phyloP scores from a whole-genome alignment of 1,139 yeast species.

The Chernovozyma aurita region DNA sequence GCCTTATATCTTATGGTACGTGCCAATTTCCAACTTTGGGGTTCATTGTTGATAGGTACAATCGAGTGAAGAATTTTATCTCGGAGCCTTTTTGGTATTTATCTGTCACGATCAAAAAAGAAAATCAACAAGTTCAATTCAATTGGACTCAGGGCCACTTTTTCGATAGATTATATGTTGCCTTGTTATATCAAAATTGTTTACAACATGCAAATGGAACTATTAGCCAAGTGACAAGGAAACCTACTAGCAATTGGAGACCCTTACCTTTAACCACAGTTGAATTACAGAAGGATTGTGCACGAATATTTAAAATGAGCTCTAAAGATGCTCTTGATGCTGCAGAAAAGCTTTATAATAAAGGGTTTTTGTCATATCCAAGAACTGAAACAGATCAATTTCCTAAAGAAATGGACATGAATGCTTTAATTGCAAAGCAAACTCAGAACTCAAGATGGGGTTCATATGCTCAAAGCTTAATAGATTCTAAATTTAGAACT shows the following conservation, averaged over 20 bases:
- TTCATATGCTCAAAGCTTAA: constrained; percentile 32
- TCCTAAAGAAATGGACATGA: constrained; percentile 71
- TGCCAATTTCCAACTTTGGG: constrained; percentile 98
- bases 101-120: constrained; percentile 45
- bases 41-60: constrained; percentile 91
- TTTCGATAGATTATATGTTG: constrained; percentile 67
- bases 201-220: constrained; percentile 42
- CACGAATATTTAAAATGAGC: constrained; percentile 66
- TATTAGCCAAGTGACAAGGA: constrained; percentile 49
- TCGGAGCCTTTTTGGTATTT: constrained; percentile 83
- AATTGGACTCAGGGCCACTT: constrained; percentile 68
- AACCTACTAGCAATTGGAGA: constrained; percentile 70
- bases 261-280: constrained; percentile 95
- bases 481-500: constrained; percentile 36
- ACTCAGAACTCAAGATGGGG: constrained; percentile 48
- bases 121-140: constrained; percentile 30
- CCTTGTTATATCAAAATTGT: constrained; percentile 65
- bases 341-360: constrained; percentile 83
- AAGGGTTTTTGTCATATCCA: constrained; percentile 89
- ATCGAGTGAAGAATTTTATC: constrained; percentile 63
- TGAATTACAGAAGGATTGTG: constrained; percentile 86
- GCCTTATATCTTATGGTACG: constrained; percentile 75
- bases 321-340: constrained; percentile 79
- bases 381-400: constrained; percentile 95
- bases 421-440: constrained; percentile 57